Conservation (phyloP, 345 rosid species). For the Angophora floribunda region DNA sequence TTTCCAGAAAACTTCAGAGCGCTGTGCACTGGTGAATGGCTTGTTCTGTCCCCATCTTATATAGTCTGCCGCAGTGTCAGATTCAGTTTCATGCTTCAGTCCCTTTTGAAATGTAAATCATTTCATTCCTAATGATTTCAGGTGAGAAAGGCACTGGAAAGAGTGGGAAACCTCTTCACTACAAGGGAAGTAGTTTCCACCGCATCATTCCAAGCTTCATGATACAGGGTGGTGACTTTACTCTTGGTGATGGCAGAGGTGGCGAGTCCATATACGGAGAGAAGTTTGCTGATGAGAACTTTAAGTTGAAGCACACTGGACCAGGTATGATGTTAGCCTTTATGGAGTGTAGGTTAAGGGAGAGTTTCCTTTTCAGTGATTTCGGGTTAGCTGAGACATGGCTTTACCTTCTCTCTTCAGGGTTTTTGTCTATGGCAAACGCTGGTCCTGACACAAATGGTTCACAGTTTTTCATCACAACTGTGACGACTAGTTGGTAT, state of each 20-base stretch:
- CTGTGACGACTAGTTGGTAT: conserved; percentile 91
- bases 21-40: conserved; percentile 69
- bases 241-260: conserved; percentile 91
- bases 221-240: conserved; percentile 96
- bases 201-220: conserved; percentile 95
- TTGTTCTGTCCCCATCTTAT: background rate
- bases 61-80: background rate
- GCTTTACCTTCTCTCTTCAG: conserved; percentile 14
- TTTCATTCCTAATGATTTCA: conserved; percentile 4
- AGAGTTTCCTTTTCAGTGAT: background rate
- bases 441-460: conserved; percentile 92
- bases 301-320: conserved; percentile 92
- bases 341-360: background rate
- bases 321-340: conserved; percentile 39
- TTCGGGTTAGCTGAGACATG: background rate
- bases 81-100: background rate
- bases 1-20: conserved; percentile 98
- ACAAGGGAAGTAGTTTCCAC: conserved; percentile 77
- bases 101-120: background rate
- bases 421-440: conserved; percentile 87
- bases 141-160: conserved; percentile 90
- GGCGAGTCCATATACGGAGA: conserved; percentile 96
- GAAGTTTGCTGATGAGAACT: conserved; percentile 91
- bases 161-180: conserved; percentile 86
- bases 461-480: conserved; percentile 91